phyloP scores from a whole-genome alignment of 2,329 filamentous ascomycete genomes.

The Colletotrichum siamense region DNA sequence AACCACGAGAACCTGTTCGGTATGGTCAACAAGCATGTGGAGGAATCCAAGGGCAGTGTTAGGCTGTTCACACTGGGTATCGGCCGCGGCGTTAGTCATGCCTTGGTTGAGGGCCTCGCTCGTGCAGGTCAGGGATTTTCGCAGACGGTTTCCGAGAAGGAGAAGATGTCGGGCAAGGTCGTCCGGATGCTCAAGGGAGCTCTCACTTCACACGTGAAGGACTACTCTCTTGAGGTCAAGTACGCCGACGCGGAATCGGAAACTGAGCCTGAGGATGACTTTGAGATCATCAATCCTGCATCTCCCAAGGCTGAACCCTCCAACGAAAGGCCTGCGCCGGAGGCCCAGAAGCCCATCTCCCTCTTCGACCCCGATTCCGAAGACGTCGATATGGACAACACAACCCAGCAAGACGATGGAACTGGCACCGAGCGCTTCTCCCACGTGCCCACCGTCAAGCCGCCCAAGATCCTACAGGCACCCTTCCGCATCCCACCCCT shows the following conservation, averaged over 20 bases:
- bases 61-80: constrained; percentile 63
- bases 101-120: constrained; percentile 60
- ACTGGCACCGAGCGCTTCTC: constrained; percentile 41
- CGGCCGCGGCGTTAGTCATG: constrained; percentile 53
- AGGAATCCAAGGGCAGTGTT: constrained; percentile 45
- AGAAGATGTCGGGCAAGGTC: constrained; percentile 72
- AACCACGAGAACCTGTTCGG: constrained; percentile 45
- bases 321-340: neutral
- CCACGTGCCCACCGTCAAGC: constrained; percentile 55
- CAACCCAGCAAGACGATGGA: constrained; percentile 20
- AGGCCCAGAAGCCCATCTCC: constrained; percentile 53
- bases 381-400: constrained; percentile 30
- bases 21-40: constrained; percentile 48
- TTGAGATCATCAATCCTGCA: constrained; percentile 67
- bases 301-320: constrained; percentile 33
- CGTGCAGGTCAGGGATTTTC: constrained; percentile 62
- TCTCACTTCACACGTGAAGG: constrained; percentile 67
- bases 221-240: constrained; percentile 69
- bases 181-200: constrained; percentile 78
- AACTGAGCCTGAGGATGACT: constrained; percentile 51
- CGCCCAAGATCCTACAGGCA: constrained; percentile 67
- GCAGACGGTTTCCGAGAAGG: constrained; percentile 65
- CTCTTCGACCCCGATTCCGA: constrained; percentile 61
- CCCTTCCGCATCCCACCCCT: constrained; percentile 68
- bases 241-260: constrained; percentile 42